Percentiles rank a stretch among this genome's conserved stretches.
Conservation (phyloP, 371 early-diverging fungal species). For the Nematocida sp. region DNA sequence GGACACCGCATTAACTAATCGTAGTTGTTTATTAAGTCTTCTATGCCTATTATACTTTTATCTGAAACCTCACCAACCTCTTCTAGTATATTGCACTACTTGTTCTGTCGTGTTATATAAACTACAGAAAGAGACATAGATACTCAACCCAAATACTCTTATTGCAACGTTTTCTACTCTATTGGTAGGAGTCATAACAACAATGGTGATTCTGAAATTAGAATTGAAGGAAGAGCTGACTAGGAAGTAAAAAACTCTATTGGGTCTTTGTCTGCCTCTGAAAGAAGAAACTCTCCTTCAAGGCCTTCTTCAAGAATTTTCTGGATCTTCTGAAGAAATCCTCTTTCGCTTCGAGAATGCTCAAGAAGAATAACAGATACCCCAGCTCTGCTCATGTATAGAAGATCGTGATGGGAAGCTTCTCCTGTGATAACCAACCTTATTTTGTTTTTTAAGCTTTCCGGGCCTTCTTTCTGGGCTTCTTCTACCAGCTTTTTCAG, state of each 20-base stretch:
- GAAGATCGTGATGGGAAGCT: constrained; percentile 80
- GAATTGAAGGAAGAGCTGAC: not conserved
- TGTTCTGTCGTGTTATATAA: no score
- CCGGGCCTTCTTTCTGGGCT: not conserved
- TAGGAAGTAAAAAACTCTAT: constrained; percentile 26
- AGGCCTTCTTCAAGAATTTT: constrained; percentile 31
- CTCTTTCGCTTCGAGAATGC: constrained; percentile 83
- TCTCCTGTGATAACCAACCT: constrained; percentile 85
- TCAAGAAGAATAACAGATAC: constrained; percentile 82
- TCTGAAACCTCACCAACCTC: no score
- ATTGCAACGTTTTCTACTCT: not conserved
- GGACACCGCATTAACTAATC: no score
- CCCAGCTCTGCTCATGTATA: constrained; percentile 70
- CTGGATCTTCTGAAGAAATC: constrained; percentile 68
- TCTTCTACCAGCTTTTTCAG: constrained; percentile 76
- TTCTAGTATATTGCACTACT: no score
- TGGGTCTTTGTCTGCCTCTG: constrained; percentile 60
- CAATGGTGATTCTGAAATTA: not conserved
- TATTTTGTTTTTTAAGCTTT: constrained; percentile 55
- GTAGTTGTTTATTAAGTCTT: no score
- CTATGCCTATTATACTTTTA: no score
- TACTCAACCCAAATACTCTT: no score
- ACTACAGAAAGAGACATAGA: no score
- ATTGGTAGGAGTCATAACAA: not conserved
- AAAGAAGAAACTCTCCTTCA: constrained; percentile 45